These are phyloP conservation scores for Cystofilobasidium capitatum DNA, from an alignment of 768 basidiomycete genomes.

Conservation along the genomic window DNA sequence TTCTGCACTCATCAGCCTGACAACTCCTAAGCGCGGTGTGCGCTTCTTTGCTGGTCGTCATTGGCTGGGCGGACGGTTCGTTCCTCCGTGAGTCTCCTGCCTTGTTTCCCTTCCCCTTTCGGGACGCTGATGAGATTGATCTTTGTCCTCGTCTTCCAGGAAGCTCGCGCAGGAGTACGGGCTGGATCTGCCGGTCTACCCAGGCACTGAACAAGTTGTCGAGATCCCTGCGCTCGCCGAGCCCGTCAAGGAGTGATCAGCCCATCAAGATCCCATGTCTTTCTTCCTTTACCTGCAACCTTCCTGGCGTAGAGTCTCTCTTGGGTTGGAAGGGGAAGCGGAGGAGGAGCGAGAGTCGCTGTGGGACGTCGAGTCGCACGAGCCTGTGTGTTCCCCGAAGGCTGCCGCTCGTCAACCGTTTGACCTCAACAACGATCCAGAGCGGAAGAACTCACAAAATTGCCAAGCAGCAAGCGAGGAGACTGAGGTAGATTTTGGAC, in stretches of 20 bases:
- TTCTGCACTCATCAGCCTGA: constrained; percentile 75
- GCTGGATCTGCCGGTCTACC: constrained; percentile 73
- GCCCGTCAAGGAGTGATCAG: background rate
- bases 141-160: constrained; percentile 42
- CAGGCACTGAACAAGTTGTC: constrained; percentile 66
- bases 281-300: too few relatives aligned
- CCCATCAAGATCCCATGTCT: too few relatives aligned
- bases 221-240: constrained; percentile 48
- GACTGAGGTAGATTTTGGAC: too few relatives aligned
- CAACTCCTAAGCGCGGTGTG: constrained; percentile 87
- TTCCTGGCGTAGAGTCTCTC: too few relatives aligned
- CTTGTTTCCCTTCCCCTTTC: background rate
- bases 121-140: background rate
- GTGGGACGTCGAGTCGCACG: too few relatives aligned
- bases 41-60: constrained; percentile 66
- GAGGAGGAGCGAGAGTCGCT: too few relatives aligned
- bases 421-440: too few relatives aligned
- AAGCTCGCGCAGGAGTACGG: constrained; percentile 60
- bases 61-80: constrained; percentile 88
- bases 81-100: constrained; percentile 58
- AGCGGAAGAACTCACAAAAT: too few relatives aligned
- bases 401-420: too few relatives aligned
- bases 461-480: too few relatives aligned
- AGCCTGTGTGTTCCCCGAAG: too few relatives aligned
- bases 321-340: too few relatives aligned